Conservation (phyloP, 768 basidiomycete genomes). For the Lactarius pseudohatsudake region DNA sequence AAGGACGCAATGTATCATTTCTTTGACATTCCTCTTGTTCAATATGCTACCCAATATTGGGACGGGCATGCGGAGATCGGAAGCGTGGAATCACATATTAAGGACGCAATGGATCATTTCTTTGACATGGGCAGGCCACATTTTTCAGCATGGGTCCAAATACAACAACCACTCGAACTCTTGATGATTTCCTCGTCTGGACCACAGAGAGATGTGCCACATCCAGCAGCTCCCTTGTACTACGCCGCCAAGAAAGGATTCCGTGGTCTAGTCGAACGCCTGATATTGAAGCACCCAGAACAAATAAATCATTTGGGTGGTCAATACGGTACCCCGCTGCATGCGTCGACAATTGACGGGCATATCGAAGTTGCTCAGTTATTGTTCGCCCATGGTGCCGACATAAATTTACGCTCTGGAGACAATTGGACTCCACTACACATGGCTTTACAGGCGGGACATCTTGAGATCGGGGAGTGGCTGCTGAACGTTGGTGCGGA, state of each 20-base stretch:
- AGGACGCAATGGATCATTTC: neutral
- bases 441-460: neutral
- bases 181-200: rapidly evolving
- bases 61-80: neutral
- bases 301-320: neutral
- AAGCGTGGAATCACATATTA: neutral
- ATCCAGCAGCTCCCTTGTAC: neutral
- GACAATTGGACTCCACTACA: neutral
- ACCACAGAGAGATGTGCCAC: neutral
- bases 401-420: neutral
- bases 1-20: too few species aligned
- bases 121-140: neutral
- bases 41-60: neutral
- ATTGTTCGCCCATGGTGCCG: neutral
- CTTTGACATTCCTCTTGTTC: neutral
- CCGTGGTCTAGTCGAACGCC: neutral
- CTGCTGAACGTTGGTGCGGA: neutral
- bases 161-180: neutral
- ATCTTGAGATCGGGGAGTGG: neutral
- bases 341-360: neutral
- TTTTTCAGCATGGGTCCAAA: neutral
- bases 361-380: neutral
- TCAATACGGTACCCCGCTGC: neutral
- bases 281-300: neutral
- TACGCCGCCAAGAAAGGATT: neutral